Conservation (phyloP, 2,329 filamentous ascomycete genomes). For the Stachybotrys chartarum region DNA sequence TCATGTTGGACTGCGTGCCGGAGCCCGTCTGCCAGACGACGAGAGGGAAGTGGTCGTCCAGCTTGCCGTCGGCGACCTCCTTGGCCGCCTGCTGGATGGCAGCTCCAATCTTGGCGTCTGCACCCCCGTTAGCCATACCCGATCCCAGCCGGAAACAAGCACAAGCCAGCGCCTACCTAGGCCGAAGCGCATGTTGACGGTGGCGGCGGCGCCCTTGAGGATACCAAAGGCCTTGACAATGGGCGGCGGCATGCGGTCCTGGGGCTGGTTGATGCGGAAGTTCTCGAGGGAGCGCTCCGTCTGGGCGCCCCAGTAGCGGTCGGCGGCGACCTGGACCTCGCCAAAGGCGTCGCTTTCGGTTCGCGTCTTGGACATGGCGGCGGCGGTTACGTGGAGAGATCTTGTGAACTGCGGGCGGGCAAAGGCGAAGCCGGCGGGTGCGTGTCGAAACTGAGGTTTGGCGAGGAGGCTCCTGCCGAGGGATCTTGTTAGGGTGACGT, state of each 20-base stretch:
- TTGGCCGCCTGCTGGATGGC: slow-evolving; percentile 92
- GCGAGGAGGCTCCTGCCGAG: background rate
- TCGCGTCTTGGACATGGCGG: slow-evolving; percentile 54
- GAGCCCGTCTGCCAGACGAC: slow-evolving; percentile 99
- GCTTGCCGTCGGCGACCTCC: slow-evolving; percentile 89
- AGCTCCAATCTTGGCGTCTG: slow-evolving; percentile 81
- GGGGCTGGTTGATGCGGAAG: slow-evolving; percentile 98
- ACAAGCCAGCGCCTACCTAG: slow-evolving; percentile 51
- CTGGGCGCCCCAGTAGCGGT: slow-evolving; percentile 99
- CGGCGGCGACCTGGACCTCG: slow-evolving; percentile 81
- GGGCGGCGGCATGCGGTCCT: slow-evolving; percentile 94
- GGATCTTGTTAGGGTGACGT: background rate
- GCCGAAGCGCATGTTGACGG: slow-evolving; percentile 91
- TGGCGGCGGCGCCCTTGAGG: slow-evolving; percentile 91
- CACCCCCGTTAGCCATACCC: background rate
- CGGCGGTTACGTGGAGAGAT: slow-evolving; percentile 35
- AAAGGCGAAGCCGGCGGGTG: background rate
- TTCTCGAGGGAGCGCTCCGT: slow-evolving; percentile 94
- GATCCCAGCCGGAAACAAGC: background rate
- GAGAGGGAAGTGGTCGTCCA: slow-evolving; percentile 94
- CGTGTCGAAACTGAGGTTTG: background rate
- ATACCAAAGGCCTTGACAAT: slow-evolving; percentile 93
- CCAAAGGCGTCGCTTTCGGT: slow-evolving; percentile 97
- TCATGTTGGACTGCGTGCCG: slow-evolving; percentile 99
- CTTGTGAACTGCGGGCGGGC: slow-evolving; percentile 6